Percentiles rank a stretch among this genome's conserved stretches.
Evolutionary conservation across 108 stramenopile genomes (phyloP).

Genomic region (Nitzschia palea): DNA sequence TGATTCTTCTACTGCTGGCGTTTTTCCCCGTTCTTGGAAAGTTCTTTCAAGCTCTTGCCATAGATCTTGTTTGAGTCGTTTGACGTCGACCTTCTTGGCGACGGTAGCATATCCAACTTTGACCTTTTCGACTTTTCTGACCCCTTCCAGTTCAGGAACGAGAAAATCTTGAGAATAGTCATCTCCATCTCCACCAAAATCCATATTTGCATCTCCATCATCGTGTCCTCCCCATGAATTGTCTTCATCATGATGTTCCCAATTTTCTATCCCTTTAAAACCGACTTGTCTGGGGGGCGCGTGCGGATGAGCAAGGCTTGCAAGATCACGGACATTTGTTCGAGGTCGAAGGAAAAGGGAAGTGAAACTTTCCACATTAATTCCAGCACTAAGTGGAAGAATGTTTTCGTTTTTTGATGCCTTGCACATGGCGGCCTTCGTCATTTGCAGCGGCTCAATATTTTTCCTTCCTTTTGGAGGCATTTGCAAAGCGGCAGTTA

Average conservation of each 20-base stretch:
- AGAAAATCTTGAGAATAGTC: conserved; percentile 52
- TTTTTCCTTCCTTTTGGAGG: conserved; percentile 43
- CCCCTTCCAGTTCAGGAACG: conserved; percentile 53
- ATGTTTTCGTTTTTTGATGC: conserved; percentile 61
- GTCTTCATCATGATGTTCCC: conserved; percentile 34
- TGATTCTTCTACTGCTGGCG: neutral
- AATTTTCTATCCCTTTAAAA: conserved; percentile 49
- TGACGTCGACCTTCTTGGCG: conserved; percentile 91
- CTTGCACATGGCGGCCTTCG: conserved; percentile 52
- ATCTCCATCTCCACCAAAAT: conserved; percentile 51
- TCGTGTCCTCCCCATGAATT: conserved; percentile 37
- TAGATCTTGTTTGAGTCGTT: conserved; percentile 80
- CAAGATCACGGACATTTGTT: conserved; percentile 31
- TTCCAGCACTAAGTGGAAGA: conserved; percentile 72
- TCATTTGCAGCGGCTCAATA: conserved; percentile 51
- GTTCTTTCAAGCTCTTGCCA: conserved; percentile 78
- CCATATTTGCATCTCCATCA: conserved; percentile 48
- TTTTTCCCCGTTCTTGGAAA: conserved; percentile 7
- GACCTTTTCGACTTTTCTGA: conserved; percentile 86
- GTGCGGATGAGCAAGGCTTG: neutral
- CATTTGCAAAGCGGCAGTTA: conserved; percentile 38
- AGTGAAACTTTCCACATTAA: conserved; percentile 55
- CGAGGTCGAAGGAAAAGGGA: conserved; percentile 80
- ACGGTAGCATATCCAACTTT: conserved; percentile 80
- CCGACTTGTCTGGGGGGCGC: conserved; percentile 53